These are phyloP conservation scores for Corniculantispora saksenae DNA, from an alignment of 2,329 filamentous ascomycete genomes.

Conservation along the genomic window DNA sequence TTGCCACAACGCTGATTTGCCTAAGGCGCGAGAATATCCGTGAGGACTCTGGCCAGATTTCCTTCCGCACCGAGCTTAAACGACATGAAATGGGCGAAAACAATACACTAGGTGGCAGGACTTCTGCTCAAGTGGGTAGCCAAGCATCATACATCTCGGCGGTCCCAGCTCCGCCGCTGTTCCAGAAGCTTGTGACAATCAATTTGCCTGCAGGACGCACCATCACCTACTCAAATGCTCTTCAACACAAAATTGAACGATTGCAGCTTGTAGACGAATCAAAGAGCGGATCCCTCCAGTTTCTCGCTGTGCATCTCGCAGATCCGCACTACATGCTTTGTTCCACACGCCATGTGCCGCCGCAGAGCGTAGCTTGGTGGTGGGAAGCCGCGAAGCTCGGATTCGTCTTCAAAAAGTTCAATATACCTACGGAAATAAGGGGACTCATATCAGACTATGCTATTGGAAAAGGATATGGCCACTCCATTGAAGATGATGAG, in stretches of 20 bases:
- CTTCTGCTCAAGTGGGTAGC: no score
- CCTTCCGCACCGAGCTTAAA: not conserved
- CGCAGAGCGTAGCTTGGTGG: conserved; percentile 9
- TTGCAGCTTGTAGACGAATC: not conserved
- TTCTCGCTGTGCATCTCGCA: not conserved
- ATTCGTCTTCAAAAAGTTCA: not conserved
- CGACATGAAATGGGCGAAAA: not conserved
- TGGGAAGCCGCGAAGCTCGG: not conserved
- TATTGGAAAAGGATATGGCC: not conserved
- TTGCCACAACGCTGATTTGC: not conserved
- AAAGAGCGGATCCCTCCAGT: not conserved
- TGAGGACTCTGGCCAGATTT: not conserved
- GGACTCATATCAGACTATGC: not conserved
- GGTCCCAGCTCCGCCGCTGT: not conserved
- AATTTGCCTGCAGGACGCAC: not conserved
- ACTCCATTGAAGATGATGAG: not conserved
- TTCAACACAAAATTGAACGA: not conserved
- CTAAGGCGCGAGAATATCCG: not conserved
- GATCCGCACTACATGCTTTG: conserved; percentile 4
- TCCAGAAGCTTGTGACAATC: not conserved
- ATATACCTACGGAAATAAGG: not conserved
- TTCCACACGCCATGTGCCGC: conserved; percentile 4
- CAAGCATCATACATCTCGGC: no score
- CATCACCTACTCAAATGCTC: not conserved
- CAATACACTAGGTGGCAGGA: not conserved